phyloP scores from a whole-genome alignment of 1,139 yeast species.

The Lodderomyces pseudojiufengensis region DNA sequence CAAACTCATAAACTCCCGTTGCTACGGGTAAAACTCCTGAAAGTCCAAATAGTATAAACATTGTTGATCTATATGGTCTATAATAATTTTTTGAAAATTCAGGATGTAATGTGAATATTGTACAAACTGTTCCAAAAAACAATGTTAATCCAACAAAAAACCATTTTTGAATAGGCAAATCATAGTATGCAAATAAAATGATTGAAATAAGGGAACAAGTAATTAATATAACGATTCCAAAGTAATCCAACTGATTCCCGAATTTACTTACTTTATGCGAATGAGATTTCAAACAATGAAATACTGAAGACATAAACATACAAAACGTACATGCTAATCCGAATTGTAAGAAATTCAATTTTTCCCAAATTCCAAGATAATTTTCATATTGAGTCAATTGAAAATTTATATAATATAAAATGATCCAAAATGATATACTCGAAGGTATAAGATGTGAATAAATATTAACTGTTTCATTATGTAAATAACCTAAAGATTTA shows the following conservation, averaged over 20 bases:
- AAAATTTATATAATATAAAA: slow-evolving; percentile 23
- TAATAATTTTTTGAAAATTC: slow-evolving; percentile 65
- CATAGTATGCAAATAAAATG: slow-evolving; percentile 63
- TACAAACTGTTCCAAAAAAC: slow-evolving; percentile 58
- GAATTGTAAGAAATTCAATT: slow-evolving; percentile 36
- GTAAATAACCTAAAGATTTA: slow-evolving; percentile 60
- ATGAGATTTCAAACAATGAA: slow-evolving; percentile 77
- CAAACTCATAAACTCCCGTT: slow-evolving; percentile 41
- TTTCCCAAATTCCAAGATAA: slow-evolving; percentile 39
- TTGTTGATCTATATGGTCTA: slow-evolving; percentile 71
- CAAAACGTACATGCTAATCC: slow-evolving; percentile 49
- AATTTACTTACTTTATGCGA: slow-evolving; percentile 55
- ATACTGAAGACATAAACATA: slow-evolving; percentile 67
- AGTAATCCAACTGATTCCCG: slow-evolving; percentile 82
- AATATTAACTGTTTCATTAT: slow-evolving; percentile 82
- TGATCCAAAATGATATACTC: slow-evolving; percentile 27
- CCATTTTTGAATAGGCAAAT: slow-evolving; percentile 37
- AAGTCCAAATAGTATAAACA: slow-evolving; percentile 79
- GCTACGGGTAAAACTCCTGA: slow-evolving; percentile 72
- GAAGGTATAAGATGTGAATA: slow-evolving; percentile 80
- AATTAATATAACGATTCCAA: slow-evolving; percentile 79
- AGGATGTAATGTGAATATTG: slow-evolving; percentile 60
- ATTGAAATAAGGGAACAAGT: slow-evolving; percentile 73
- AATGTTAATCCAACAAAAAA: slow-evolving; percentile 49
- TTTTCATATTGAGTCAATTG: slow-evolving; percentile 40